Evolutionary conservation across 768 basidiomycete genomes (phyloP).

Genomic region (Lentinula lateritia): DNA sequence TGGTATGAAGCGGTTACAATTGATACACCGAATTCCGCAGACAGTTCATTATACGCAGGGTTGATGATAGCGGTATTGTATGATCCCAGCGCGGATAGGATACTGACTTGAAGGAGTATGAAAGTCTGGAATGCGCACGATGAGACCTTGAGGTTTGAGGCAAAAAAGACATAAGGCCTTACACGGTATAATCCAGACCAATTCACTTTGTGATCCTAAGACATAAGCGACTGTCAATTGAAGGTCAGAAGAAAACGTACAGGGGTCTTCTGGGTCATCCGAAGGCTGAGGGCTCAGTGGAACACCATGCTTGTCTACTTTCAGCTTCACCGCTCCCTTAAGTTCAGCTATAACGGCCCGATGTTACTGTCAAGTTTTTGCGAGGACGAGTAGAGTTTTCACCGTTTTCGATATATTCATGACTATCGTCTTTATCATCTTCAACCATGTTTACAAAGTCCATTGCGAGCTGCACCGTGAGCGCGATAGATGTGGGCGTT

Average conservation of each 20-base stretch:
- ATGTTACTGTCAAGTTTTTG: not conserved
- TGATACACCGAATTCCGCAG: not conserved
- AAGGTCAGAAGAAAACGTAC: not conserved
- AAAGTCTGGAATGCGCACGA: not conserved
- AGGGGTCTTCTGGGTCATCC: conserved; percentile 2
- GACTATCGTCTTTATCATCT: not conserved
- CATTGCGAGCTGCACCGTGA: not conserved
- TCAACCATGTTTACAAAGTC: not conserved
- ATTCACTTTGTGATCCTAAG: not conserved
- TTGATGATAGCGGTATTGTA: conserved; percentile 4
- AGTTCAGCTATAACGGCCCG: not conserved
- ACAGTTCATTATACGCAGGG: conserved; percentile 2
- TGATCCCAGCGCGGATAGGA: not conserved
- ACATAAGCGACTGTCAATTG: not conserved
- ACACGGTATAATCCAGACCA: conserved; percentile 1
- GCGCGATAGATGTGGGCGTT: no score
- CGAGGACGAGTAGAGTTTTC: not conserved
- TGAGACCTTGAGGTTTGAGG: not conserved
- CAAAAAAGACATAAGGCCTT: not conserved
- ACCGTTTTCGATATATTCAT: not conserved
- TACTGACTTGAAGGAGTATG: conserved; percentile 2
- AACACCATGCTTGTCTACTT: conserved; percentile 1
- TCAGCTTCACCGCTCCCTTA: not conserved
- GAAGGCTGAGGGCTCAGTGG: conserved; percentile 1
- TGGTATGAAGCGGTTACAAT: conserved; percentile 3